These are phyloP conservation scores for Gorgonomyces haynaldii DNA, from an alignment of 192 early-diverging fungal genomes.

Conservation along the genomic window DNA sequence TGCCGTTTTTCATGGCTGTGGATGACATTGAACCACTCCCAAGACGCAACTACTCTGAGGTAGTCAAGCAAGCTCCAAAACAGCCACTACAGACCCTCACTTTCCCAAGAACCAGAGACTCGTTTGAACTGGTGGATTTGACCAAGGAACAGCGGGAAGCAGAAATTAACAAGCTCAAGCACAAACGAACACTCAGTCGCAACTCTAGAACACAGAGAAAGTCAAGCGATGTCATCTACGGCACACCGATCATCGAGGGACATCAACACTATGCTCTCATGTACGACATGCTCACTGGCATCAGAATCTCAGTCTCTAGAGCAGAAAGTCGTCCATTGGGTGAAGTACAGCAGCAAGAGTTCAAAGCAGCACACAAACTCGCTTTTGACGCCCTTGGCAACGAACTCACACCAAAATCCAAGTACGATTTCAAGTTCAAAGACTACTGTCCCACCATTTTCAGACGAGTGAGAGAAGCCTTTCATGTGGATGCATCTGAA, in stretches of 20 bases:
- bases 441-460: slow-evolving; percentile 98
- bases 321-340: slow-evolving; percentile 72
- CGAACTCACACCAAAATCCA: slow-evolving; percentile 85
- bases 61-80: no score
- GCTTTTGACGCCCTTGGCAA: slow-evolving; percentile 94
- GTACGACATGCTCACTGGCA: slow-evolving; percentile 98
- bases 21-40: no score
- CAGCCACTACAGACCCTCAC: no score
- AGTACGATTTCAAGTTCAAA: slow-evolving; percentile 99
- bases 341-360: slow-evolving; percentile 66
- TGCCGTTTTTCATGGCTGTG: no score
- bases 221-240: slow-evolving; percentile 45
- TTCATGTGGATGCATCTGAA: slow-evolving; percentile 81
- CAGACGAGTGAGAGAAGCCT: slow-evolving; percentile 72
- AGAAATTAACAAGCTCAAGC: no score
- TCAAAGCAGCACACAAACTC: slow-evolving; percentile 78
- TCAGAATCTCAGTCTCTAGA: slow-evolving; percentile 78
- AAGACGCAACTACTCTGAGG: no score
- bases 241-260: slow-evolving; percentile 83
- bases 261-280: slow-evolving; percentile 93
- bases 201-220: no score
- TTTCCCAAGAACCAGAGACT: no score
- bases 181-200: no score
- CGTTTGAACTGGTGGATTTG: no score
- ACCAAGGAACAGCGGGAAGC: no score